Percentiles rank a stretch among this genome's conserved stretches.
Evolutionary conservation across 2,329 filamentous ascomycete species (phyloP).

Genomic region (Hymenoscyphus scutula): DNA sequence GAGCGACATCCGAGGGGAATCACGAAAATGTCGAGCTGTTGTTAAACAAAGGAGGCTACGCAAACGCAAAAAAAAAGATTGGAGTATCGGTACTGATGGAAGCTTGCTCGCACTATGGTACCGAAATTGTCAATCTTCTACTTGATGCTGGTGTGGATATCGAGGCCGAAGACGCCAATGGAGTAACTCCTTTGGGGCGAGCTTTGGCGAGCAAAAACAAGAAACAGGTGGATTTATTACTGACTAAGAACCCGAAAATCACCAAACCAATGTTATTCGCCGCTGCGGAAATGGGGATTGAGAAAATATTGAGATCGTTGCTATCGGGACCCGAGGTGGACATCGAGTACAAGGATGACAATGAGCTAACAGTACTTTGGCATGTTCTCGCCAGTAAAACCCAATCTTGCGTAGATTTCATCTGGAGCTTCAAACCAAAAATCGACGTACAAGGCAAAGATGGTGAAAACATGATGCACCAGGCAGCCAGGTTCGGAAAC

Average conservation of each 20-base stretch:
- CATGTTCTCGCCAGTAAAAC: not conserved
- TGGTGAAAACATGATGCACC: not conserved
- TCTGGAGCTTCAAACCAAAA: not conserved
- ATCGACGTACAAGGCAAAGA: not conserved
- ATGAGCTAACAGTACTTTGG: not conserved
- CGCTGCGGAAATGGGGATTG: not conserved
- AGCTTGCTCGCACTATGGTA: not conserved
- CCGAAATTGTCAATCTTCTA: not conserved
- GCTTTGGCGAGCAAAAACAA: not conserved
- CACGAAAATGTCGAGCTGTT: not conserved
- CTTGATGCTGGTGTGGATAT: conserved; percentile 17
- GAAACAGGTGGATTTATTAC: not conserved
- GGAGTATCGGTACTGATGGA: not conserved
- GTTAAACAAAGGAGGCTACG: not conserved
- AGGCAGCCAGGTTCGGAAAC: not conserved
- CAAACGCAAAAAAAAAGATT: not conserved
- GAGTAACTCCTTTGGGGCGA: not conserved
- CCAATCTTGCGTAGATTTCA: not conserved
- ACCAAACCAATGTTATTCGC: not conserved
- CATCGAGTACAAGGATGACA: not conserved
- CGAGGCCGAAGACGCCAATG: conserved; percentile 2
- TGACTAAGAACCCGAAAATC: not conserved
- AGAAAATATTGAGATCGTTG: not conserved
- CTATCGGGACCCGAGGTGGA: not conserved
- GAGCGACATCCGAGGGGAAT: not conserved